These are phyloP conservation scores for Syzygium grande DNA, from an alignment of 345 rosid species.

Conservation along the genomic window DNA sequence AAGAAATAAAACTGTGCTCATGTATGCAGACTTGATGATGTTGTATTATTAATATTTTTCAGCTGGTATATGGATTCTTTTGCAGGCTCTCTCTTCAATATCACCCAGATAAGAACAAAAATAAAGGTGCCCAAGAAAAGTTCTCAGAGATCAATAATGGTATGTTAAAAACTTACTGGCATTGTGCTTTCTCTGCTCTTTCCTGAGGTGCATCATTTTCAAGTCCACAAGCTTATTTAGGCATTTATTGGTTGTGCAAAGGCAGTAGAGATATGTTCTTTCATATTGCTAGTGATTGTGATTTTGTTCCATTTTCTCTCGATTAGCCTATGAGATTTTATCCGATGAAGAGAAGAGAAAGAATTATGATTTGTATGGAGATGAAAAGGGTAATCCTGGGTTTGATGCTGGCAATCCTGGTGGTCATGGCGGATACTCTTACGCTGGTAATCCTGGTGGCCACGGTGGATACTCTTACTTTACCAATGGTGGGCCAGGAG, in stretches of 20 bases:
- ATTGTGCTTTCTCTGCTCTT: not conserved
- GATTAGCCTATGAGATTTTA: slow-evolving; percentile 83
- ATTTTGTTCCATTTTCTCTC: slow-evolving; percentile 5
- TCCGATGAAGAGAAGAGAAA: slow-evolving; percentile 87
- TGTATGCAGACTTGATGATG: not conserved
- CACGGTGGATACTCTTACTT: slow-evolving; percentile 47
- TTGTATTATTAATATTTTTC: not conserved
- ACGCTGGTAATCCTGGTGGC: slow-evolving; percentile 50
- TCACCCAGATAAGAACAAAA: slow-evolving; percentile 93
- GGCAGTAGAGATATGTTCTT: not conserved
- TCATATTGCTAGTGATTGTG: not conserved
- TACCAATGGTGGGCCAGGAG: slow-evolving; percentile 55
- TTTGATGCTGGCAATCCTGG: slow-evolving; percentile 70
- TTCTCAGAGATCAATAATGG: slow-evolving; percentile 92
- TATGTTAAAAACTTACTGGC: slow-evolving; percentile 9
- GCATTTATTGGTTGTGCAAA: not conserved
- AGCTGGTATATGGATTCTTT: not conserved
- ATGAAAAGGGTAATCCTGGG: slow-evolving; percentile 82
- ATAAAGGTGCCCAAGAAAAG: slow-evolving; percentile 78
- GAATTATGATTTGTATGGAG: slow-evolving; percentile 81
- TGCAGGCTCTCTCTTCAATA: slow-evolving; percentile 77
- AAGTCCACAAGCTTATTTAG: not conserved
- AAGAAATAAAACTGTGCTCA: not conserved
- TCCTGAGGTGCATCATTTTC: not conserved
- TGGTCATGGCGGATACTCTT: slow-evolving; percentile 26